Evolutionary conservation across 1,284 basidiomycete genomes (phyloP).

Genomic region (Fomitopsis schrenkii): DNA sequence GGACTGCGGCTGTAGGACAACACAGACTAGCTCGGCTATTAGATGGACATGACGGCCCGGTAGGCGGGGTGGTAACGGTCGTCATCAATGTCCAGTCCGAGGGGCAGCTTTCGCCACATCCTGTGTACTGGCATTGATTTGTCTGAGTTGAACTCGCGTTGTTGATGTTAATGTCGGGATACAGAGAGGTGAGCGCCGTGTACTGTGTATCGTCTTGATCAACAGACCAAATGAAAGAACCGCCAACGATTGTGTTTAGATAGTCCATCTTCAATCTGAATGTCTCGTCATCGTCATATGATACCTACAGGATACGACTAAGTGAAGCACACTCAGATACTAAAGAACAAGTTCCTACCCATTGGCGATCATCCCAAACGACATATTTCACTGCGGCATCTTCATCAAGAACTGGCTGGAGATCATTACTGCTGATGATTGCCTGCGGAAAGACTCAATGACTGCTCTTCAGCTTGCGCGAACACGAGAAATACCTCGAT

Average conservation of each 20-base stretch:
- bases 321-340: no score
- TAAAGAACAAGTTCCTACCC: no score
- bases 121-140: background rate
- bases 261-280: constrained; percentile 7
- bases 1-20: background rate
- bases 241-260: background rate
- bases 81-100: background rate
- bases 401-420: constrained; percentile 3
- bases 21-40: background rate
- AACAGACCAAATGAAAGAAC: background rate
- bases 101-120: background rate
- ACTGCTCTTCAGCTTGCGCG: background rate
- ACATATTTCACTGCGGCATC: constrained; percentile 10
- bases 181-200: background rate
- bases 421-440: background rate
- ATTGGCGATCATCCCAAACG: constrained; percentile 2
- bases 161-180: background rate
- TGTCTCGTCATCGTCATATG: constrained; percentile 12
- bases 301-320: constrained; percentile 5
- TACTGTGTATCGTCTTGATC: background rate
- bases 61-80: background rate
- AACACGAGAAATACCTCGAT: constrained; percentile 7
- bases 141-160: background rate
- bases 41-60: background rate
- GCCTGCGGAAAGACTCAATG: background rate